Base-by-base conservation (phyloP, 805 yeast species). In the Hanseniaspora valbyensis region DNA sequence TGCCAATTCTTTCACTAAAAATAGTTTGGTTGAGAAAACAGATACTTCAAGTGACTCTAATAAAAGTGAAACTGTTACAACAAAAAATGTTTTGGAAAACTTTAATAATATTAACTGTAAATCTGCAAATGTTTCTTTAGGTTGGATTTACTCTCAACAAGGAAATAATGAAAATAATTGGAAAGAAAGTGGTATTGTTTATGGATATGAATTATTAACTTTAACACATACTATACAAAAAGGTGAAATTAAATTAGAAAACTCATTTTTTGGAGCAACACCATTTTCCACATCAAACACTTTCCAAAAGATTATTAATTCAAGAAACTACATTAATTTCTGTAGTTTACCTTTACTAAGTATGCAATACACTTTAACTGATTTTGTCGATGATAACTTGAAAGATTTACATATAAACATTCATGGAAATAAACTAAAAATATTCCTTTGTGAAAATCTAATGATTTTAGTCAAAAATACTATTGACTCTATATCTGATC, bases 121-220 rank as follows among this genome's bases (percentile, higher is more conserved):
- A 5, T 75, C 86, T 0, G 74, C 79, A 56, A 76, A 81, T 55
- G 69, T 83, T 53, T 83, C 94, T 54, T 53, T 83, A 30, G 95
- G 95, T 0, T 86, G 95, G 88, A 61, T 83, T 3, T 83, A 82
- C n/a, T 61, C 59, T 14, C 41, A 41, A 16, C 37, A 41, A 26
- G 39, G 29, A 3, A 32, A 38, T 12, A 48, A 48, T 33, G 51
- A 48, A 18, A 58, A 59, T 6, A 62, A 62, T 4, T 60, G 62
- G 1, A 54, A 59, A 1, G 71, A 70, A 21, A 87, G 87, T 0
- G 96, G 96, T 10, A 59, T 86, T n/a, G 79, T 83, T 34, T 54
- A 78, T 28, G 96, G 96, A 0, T 85, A 83, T 50, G 86, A 84
- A 55, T 68, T 80, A 16, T 75, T 86, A 19, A 83, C 80, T 54